Percentiles rank a stretch among this genome's conserved stretches.
These are phyloP conservation scores for Patellaria atrata DNA, from an alignment of 495 filamentous ascomycete species.

Conservation along the genomic window DNA sequence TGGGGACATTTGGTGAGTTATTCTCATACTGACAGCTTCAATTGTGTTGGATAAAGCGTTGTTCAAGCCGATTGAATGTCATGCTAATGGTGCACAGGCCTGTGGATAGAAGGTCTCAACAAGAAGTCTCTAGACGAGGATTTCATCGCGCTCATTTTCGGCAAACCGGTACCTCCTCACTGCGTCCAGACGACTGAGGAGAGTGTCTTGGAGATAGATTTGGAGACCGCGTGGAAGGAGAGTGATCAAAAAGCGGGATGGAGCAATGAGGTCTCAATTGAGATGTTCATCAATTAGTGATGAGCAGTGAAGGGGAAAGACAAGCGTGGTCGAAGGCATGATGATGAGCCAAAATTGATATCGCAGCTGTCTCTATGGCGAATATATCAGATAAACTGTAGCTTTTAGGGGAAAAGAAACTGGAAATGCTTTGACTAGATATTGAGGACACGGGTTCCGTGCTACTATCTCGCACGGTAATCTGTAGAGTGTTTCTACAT, in stretches of 20 bases:
- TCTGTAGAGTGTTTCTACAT: too few relatives aligned
- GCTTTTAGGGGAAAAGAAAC: too few relatives aligned
- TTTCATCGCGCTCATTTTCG: conserved; percentile 66
- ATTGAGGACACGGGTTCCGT: too few relatives aligned
- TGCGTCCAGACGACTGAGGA: conserved; percentile 46
- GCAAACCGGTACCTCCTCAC: conserved; percentile 47
- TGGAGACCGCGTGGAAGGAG: conserved; percentile 63
- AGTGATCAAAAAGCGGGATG: conserved; percentile 57
- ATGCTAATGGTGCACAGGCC: conserved; percentile 28
- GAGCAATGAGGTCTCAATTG: conserved; percentile 70
- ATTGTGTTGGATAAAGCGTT: background rate
- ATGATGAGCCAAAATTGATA: too few relatives aligned
- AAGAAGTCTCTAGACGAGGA: conserved; percentile 44
- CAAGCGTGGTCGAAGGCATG: too few relatives aligned
- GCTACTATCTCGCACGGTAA: too few relatives aligned
- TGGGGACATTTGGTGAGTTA: conserved; percentile 60
- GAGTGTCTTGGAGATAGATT: conserved; percentile 62
- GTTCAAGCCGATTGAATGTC: background rate
- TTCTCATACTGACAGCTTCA: conserved; percentile 3
- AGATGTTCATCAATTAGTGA: conserved; percentile 37
- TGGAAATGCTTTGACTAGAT: too few relatives aligned
- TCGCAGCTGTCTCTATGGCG: too few relatives aligned
- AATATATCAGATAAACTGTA: too few relatives aligned
- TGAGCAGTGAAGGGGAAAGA: too few relatives aligned
- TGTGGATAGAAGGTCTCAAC: conserved; percentile 56